Evolutionary conservation across 1,139 yeast species (phyloP).

Genomic region (Diutina neorugosa): DNA sequence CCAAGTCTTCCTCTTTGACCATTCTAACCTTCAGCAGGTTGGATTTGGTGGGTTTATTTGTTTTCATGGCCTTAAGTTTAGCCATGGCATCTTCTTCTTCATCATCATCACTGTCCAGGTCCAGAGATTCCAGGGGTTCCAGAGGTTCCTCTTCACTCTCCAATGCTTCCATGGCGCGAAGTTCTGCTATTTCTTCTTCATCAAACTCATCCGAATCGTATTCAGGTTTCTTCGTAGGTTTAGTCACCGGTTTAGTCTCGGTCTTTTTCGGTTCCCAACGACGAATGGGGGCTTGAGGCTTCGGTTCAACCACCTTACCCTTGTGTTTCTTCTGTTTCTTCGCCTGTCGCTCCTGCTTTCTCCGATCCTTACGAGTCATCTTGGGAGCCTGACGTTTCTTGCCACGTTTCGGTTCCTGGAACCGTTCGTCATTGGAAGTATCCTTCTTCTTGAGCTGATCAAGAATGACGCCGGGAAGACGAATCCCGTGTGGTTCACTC

Average conservation of each 20-base stretch:
- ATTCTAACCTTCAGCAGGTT: background rate
- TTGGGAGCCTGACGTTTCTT: slow-evolving; percentile 17
- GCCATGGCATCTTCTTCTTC: background rate
- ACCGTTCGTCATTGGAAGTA: slow-evolving; percentile 11
- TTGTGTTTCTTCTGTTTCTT: slow-evolving; percentile 33
- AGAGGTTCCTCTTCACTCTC: slow-evolving; percentile 1
- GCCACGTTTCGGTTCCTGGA: slow-evolving; percentile 12
- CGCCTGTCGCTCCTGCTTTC: slow-evolving; percentile 40
- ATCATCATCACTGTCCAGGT: background rate
- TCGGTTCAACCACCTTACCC: slow-evolving; percentile 5
- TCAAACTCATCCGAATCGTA: slow-evolving; percentile 12
- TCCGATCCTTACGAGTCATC: slow-evolving; percentile 39
- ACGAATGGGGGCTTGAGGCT: background rate
- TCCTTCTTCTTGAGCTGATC: slow-evolving; percentile 47
- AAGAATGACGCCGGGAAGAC: slow-evolving; percentile 54
- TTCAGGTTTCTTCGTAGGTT: background rate
- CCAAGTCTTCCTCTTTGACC: background rate
- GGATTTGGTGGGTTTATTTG: background rate
- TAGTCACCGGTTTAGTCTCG: background rate
- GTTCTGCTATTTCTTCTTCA: background rate
- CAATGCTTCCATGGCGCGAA: background rate
- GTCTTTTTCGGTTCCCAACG: slow-evolving; percentile 4
- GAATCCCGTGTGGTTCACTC: slow-evolving; percentile 23
- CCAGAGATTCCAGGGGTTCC: background rate
- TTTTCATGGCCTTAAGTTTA: background rate